Conservation (phyloP, 306 rosid species). For the Hippophae tibetana region DNA sequence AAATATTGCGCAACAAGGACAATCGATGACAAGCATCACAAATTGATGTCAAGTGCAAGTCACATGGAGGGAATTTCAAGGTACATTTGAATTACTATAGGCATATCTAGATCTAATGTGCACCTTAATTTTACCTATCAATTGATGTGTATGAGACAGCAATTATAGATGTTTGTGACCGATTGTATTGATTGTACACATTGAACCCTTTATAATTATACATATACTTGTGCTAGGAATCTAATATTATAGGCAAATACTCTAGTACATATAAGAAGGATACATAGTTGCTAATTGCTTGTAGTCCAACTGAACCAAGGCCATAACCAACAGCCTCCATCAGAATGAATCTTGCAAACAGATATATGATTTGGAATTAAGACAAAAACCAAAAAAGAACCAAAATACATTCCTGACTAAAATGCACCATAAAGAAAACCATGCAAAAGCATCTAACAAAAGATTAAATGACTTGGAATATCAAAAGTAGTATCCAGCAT, state of each 20-base stretch:
- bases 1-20: no score
- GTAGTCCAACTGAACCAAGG: conserved; percentile 38
- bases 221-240: no score
- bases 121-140: no score
- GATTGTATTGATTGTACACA: no score
- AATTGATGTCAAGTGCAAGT: no score
- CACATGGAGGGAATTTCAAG: no score
- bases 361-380: conserved; percentile 30
- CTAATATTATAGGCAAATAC: conserved; percentile 6
- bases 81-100: no score
- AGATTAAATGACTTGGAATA: not conserved
- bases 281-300: conserved; percentile 40
- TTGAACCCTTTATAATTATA: no score
- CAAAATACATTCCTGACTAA: conserved; percentile 9
- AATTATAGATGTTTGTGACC: no score
- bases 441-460: conserved; percentile 2
- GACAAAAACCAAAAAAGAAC: conserved; percentile 39
- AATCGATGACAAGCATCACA: no score
- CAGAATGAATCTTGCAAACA: conserved; percentile 30
- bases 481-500: not conserved
- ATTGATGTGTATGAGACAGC: no score
- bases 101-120: no score
- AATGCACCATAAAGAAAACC: not conserved
- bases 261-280: conserved; percentile 41
- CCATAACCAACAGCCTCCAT: conserved; percentile 45